Evolutionary conservation across 495 filamentous ascomycete genomes (phyloP), one percentile per base, ranked within the genome.

Genomic region (Clavariopsis aquatica): DNA sequence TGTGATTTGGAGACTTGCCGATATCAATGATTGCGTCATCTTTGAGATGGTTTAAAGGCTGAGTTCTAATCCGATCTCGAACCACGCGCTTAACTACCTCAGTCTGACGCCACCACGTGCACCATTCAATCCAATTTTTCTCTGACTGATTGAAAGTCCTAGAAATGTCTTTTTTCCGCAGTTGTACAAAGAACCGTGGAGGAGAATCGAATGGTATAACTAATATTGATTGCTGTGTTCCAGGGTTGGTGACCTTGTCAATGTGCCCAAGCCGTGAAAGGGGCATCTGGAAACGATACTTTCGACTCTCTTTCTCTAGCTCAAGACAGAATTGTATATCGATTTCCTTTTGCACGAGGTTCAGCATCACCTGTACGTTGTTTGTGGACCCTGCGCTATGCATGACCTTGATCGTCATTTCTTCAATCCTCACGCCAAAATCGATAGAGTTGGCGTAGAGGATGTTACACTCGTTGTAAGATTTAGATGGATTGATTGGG

Each of bases 81-180:
- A 62, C 68, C 26, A 70, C 51, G 0, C 77, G 74, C 59, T 83
- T 74, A 53, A 83, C 78, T 47, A 97, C 83, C 34, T 89, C 80
- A 0, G 90, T 91, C 56, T 89, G 87, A 15, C 94, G 81, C 43
- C 80, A 84, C 92, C 92, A 98, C 9, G 82, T 75, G 65, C 92
- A 85, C 23, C 76, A 76, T 15, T 88, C 85, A 29, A 71, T 79
- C 92, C 92, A 97, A 36, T 28, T 74, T 15, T 38, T 46, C 1
- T 56, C 34, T 6, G 34, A 36, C 17, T 71, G 73, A 20, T 80
- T 78, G 20, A 78, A 74, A 15, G 76, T 79, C 55, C 77, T 27
- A 52, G 63, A 1, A 46, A 63, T 31, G 9, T 57, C 52, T 23
- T 65, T 17, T 75, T 85, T 70, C 1, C 74, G 68, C 6, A 81